Conservation (phyloP, 1,284 basidiomycete genomes). For the Leccinum subspadiceum region DNA sequence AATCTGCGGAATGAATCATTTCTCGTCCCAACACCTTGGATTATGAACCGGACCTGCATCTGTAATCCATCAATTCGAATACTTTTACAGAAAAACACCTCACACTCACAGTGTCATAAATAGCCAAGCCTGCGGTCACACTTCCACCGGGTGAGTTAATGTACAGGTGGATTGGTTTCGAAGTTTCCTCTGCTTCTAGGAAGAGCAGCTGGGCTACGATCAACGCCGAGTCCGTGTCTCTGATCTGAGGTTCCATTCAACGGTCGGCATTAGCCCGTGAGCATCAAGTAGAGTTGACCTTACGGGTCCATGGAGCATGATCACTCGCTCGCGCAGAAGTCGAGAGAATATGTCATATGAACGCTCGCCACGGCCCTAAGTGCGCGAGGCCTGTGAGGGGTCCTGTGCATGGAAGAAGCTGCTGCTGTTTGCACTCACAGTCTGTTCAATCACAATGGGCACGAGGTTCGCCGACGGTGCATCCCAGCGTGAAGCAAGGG, state of each 20-base stretch:
- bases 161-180: constrained; percentile 90
- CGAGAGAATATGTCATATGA: constrained; percentile 95
- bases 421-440: constrained; percentile 47
- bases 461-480: constrained; percentile 62
- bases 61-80: constrained; percentile 35
- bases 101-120: constrained; percentile 83
- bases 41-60: constrained; percentile 65
- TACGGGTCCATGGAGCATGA: constrained; percentile 92
- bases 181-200: constrained; percentile 89
- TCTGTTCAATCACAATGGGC: constrained; percentile 92
- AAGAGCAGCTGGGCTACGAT: constrained; percentile 89
- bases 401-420: constrained; percentile 6
- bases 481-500: constrained; percentile 44
- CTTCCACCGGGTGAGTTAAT: constrained; percentile 94
- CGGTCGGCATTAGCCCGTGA: constrained; percentile 13
- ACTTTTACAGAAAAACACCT: constrained; percentile 1
- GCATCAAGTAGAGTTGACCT: constrained; percentile 30
- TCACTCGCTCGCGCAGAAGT: constrained; percentile 84
- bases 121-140: constrained; percentile 90
- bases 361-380: constrained; percentile 84
- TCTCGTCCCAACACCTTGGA: constrained; percentile 3
- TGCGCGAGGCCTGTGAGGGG: constrained; percentile 13
- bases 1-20: constrained; percentile 19
- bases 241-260: constrained; percentile 54
- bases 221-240: constrained; percentile 80